Percentiles rank a stretch among this genome's conserved stretches.
Evolutionary conservation across 805 yeast species (phyloP).

Genomic region (Suhomyces vadensis): DNA sequence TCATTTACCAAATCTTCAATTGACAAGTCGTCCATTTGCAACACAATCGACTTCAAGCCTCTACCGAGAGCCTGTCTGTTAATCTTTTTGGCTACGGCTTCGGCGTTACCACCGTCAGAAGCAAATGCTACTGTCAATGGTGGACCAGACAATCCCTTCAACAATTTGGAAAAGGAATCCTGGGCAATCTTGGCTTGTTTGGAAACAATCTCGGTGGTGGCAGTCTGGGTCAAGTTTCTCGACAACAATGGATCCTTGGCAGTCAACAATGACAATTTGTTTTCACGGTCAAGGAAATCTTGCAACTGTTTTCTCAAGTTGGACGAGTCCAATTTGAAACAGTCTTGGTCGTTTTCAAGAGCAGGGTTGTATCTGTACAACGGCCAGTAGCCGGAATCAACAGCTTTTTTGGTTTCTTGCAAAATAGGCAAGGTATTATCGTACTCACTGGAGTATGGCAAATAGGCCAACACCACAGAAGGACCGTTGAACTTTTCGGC

Average conservation of each 20-base stretch:
- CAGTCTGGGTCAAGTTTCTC: constrained; percentile 65
- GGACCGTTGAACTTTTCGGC: constrained; percentile 92
- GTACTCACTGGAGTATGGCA: constrained; percentile 69
- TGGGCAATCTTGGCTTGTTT: constrained; percentile 69
- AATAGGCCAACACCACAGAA: constrained; percentile 83
- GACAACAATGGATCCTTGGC: constrained; percentile 71
- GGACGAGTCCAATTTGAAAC: constrained; percentile 86
- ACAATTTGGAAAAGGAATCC: constrained; percentile 70
- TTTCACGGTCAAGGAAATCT: constrained; percentile 85
- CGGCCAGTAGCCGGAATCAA: constrained; percentile 97
- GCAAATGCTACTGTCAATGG: constrained; percentile 86
- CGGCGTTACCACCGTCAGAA: constrained; percentile 91
- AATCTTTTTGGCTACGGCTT: constrained; percentile 74
- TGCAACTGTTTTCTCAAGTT: constrained; percentile 73
- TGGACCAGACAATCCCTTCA: constrained; percentile 90
- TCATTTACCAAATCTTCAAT: constrained; percentile 73
- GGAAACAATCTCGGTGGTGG: constrained; percentile 56
- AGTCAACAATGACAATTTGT: constrained; percentile 77
- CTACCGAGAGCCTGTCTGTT: constrained; percentile 77
- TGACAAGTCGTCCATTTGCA: constrained; percentile 71
- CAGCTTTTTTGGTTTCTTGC: constrained; percentile 85
- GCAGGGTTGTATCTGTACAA: constrained; percentile 81
- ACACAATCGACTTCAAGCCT: constrained; percentile 66
- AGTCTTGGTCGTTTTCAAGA: constrained; percentile 46
- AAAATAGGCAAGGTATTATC: constrained; percentile 72